Base-by-base conservation (phyloP, 352 stramenopile genomes). In the Phytophthora litchii region DNA sequence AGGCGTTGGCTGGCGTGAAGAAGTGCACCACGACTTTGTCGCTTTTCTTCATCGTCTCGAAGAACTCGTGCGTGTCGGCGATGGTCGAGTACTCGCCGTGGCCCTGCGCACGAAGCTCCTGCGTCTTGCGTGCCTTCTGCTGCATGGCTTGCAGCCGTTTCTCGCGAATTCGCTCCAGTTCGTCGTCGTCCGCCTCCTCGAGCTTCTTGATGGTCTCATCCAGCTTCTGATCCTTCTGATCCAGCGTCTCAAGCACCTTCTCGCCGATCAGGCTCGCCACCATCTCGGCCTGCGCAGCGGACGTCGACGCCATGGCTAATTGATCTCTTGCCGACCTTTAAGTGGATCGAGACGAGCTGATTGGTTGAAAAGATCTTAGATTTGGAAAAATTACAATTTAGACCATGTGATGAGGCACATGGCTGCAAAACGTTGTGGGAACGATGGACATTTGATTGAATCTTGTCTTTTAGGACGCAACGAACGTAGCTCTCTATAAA, bases 21-120 rank as follows among this genome's bases (percentile, higher is more conserved):
- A 99, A 99, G 80, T 99, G 96, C 41, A 98, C 82, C 20, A 99
- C 86, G 25, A 97, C 74, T 41, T 89, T 82, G 47, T 97, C 79
- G 49, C 84, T 97, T 43, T 81, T 74, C 68, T 99, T 99, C 64
- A 97, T 89, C 2, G 83, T 86, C 21, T 97, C 80, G 62, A 99
- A 99, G 72, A 99, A 99, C 27, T 97, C 92, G 44, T 96, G 86
- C 35, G 92, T 95, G 72, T 96, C 92, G 13, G 79, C 81, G 40
- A 99, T 81, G 61, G 96, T 94, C 41, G 75, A 51, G 68, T 97
- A 98, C 37, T 88, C 80, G 51, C 89, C 89, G 74, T 97, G 89
- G 21, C 89, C 89, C 40, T 87, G 74, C 25, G 84, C 75, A 25
- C 86, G 83, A 52, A 93, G 55, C 60, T 92, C 77, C 70, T 96